Conservation (phyloP, 2,329 filamentous ascomycete genomes). For the Botrytis paeoniae region DNA sequence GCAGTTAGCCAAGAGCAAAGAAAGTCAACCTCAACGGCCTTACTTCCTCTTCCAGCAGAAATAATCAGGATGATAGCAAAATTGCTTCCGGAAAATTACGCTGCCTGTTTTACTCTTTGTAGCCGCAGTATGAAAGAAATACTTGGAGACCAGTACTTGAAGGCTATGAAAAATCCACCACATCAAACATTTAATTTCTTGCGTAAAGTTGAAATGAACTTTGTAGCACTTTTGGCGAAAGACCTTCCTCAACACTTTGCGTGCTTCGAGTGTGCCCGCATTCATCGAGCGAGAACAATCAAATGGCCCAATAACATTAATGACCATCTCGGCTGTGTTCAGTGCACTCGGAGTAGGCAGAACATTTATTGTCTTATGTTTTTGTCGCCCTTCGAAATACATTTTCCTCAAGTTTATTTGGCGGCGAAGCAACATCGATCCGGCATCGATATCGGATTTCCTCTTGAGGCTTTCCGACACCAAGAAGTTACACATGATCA, state of each 20-base stretch:
- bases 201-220: neutral
- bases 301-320: neutral
- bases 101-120: constrained; percentile 7
- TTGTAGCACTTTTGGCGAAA: constrained; percentile 14
- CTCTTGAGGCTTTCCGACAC: neutral
- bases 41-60: constrained; percentile 18
- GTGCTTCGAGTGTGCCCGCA: neutral
- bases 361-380: neutral
- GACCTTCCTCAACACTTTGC: constrained; percentile 16
- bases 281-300: neutral
- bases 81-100: neutral
- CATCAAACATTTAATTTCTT: neutral
- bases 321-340: neutral
- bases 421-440: neutral
- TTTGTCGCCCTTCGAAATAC: neutral
- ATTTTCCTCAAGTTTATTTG: constrained; percentile 7
- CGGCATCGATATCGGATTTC: constrained; percentile 10
- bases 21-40: neutral
- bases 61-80: constrained; percentile 17
- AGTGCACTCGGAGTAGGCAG: neutral
- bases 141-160: neutral
- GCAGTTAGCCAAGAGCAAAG: neutral
- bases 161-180: neutral
- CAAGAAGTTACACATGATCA: neutral
- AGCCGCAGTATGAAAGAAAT: neutral